Percentiles rank a stretch among this genome's conserved stretches.
phyloP scores from a whole-genome alignment of 2,329 filamentous ascomycete species.

The Colletotrichum orbiculare region DNA sequence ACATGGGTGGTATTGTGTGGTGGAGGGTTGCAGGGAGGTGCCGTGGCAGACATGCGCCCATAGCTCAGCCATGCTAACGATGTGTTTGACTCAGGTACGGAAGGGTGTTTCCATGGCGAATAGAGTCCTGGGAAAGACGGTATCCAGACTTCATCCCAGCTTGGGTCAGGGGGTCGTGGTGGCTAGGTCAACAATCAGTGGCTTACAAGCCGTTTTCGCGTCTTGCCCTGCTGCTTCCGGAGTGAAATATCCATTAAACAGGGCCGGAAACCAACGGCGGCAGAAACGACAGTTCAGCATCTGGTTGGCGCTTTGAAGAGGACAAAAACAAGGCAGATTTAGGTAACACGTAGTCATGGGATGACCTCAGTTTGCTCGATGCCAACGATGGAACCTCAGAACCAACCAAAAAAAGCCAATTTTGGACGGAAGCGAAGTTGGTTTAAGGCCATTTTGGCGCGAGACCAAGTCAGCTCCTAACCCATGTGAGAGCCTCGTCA shows the following conservation, averaged over 20 bases:
- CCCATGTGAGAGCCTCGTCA: background rate
- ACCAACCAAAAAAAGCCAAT: background rate
- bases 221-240: background rate
- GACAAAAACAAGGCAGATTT: slow-evolving; percentile 7
- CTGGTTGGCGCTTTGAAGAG: background rate
- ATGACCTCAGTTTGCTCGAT: slow-evolving; percentile 21
- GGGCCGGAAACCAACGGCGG: background rate
- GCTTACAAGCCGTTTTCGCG: too few species aligned
- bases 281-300: background rate
- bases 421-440: slow-evolving; percentile 16
- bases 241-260: background rate
- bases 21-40: background rate
- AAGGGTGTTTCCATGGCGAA: background rate
- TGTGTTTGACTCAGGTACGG: background rate
- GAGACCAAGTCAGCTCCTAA: background rate
- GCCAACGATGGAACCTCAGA: background rate
- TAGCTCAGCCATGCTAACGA: slow-evolving; percentile 15
- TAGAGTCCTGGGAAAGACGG: background rate
- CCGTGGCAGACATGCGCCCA: slow-evolving; percentile 15
- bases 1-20: background rate
- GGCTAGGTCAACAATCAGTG: background rate
- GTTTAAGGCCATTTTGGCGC: slow-evolving; percentile 14
- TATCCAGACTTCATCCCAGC: background rate
- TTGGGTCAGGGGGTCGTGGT: background rate
- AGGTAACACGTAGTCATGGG: background rate